Conservation (phyloP, 441 rosid species). For the Pelargonium fulgidum region DNA sequence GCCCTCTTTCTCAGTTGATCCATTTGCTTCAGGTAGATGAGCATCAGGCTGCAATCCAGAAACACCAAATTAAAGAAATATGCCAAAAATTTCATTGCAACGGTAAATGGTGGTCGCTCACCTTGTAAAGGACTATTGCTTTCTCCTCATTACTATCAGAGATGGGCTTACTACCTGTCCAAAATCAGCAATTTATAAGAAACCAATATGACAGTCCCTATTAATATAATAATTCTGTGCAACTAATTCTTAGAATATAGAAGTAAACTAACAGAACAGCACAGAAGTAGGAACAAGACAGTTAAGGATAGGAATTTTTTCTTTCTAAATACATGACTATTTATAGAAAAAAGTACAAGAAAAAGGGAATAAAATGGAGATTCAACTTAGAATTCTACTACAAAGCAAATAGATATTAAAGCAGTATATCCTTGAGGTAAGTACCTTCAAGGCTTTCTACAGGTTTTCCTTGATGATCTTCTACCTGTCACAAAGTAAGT, state of each 20-base stretch:
- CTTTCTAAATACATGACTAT: not conserved
- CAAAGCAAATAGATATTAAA: constrained; percentile 6
- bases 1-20: constrained; percentile 39
- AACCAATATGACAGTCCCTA: constrained; percentile 8
- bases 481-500: constrained; percentile 39
- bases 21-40: constrained; percentile 51
- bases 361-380: not conserved
- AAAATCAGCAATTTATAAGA: constrained; percentile 18
- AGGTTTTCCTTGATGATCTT: constrained; percentile 42
- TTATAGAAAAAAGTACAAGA: not conserved
- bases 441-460: constrained; percentile 63
- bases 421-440: constrained; percentile 11
- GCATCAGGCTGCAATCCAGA: constrained; percentile 59
- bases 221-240: not conserved
- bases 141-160: constrained; percentile 56
- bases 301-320: not conserved
- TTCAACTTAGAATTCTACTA: constrained; percentile 2
- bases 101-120: constrained; percentile 24
- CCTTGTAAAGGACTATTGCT: constrained; percentile 86
- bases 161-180: constrained; percentile 46
- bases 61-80: constrained; percentile 15
- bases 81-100: constrained; percentile 4
- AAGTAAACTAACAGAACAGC: not conserved
- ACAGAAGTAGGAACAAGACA: constrained; percentile 1
- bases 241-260: not conserved